Base-by-base conservation (phyloP, 1,284 basidiomycete species). In the Testicularia cyperi region DNA sequence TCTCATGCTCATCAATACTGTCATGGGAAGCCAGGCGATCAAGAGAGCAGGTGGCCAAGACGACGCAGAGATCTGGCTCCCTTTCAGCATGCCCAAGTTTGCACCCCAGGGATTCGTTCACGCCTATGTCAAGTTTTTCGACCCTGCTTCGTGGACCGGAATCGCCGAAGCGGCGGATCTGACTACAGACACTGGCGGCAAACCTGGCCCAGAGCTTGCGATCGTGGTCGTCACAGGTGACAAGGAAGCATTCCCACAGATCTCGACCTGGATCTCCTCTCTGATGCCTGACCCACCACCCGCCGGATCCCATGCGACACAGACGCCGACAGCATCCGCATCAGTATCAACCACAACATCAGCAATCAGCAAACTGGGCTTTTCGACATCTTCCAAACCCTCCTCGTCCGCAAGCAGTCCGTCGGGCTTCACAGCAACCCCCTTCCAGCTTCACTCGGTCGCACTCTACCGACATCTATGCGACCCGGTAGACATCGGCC, bases 81-180 rank as follows among this genome's bases (percentile, higher is more conserved):
- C 95, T 0, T 83, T 99, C 37, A 98, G 94, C 74, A 82, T 99
- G 9, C 94, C 95, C 0, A 92, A 92, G 73, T 96, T 90, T 80
- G 92, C 96, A 65, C 81, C 90, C 0, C 80, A 86, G 2, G 88
- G 88, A 1, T 97, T 97, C 77, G 85, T 95, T 15, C 91, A 98
- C 77, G 88, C 90, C 14, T 96, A 94, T 70, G 84, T 96, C 42
- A 85, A 85, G 26, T 94, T 88, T 75, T 76, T 86, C 16, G 79
- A 78, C 19, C 27, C 47, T 0, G 27, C 12, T 9, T 16, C 10
- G 30, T 32, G 30, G 33, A 12, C 33, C 26, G 44, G 38, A 23
- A 38, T n/a, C 7, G 19, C 32, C 1, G 18, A 31, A 13, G n/a
- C 20, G 12, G 14, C 15, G 1, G 25, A 39, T 5, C 52, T 56